Evolutionary conservation across 306 rosid genomes (phyloP).

Genomic region (Cucurbita ficifolia): DNA sequence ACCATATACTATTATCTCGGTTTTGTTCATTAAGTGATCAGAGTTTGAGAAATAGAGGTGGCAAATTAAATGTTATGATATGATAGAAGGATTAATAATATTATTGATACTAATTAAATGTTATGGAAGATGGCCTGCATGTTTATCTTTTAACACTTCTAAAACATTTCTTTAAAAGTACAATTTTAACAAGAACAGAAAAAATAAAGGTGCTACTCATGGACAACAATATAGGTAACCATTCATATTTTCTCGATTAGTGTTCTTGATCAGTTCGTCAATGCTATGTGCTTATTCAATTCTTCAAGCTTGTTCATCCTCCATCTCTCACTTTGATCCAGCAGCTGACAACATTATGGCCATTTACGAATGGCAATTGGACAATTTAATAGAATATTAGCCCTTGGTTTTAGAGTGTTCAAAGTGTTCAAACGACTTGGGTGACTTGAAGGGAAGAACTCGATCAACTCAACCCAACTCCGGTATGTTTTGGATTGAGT

Average conservation of each 20-base stretch:
- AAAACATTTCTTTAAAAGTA: neutral
- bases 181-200: neutral
- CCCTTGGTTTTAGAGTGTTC: neutral
- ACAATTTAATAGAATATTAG: neutral
- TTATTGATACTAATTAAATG: neutral
- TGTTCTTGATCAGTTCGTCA: neutral
- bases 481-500: too few relatives aligned
- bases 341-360: constrained; percentile 28
- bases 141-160: neutral
- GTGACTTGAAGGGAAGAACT: too few relatives aligned
- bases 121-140: neutral
- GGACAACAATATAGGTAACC: neutral
- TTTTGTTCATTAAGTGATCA: neutral
- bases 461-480: too few relatives aligned
- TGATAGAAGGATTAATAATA: neutral
- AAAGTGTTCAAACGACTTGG: too few relatives aligned
- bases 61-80: neutral
- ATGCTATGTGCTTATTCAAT: constrained; percentile 48
- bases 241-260: too few relatives aligned
- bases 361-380: neutral
- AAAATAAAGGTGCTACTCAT: neutral
- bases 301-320: constrained; percentile 78
- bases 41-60: neutral
- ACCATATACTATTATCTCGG: too few relatives aligned
- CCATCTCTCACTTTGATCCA: constrained; percentile 63